phyloP scores from a whole-genome alignment of 306 rosid genomes.

The Trichosanthes cucumerina region DNA sequence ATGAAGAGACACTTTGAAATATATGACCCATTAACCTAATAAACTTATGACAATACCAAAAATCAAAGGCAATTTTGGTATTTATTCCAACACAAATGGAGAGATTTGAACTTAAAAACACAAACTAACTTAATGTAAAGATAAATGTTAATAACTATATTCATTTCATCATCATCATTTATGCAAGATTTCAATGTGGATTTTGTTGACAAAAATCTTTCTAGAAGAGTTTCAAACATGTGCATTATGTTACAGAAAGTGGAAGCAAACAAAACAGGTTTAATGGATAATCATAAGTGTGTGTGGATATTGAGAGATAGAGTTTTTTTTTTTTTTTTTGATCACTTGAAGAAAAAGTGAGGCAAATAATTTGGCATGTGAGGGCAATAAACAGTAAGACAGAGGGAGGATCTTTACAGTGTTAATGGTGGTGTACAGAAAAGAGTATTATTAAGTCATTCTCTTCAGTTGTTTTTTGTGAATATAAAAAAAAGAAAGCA shows the following conservation, averaged over 20 bases:
- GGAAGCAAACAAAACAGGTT: neutral
- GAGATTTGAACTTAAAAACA: neutral
- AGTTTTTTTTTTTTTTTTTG: neutral
- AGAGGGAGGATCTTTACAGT: neutral
- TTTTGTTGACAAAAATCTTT: neutral
- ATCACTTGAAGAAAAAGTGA: neutral
- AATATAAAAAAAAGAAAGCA: neutral
- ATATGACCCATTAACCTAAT: neutral
- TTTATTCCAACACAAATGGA: neutral
- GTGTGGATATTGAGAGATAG: neutral
- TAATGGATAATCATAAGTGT: neutral
- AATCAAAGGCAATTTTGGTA: neutral
- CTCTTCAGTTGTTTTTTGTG: neutral
- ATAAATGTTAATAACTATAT: neutral
- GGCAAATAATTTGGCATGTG: neutral
- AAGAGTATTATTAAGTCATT: neutral
- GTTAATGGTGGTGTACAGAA: neutral
- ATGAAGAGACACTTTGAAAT: neutral
- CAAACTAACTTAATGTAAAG: neutral
- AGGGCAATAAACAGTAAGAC: neutral
- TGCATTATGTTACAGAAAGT: neutral
- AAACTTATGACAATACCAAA: neutral
- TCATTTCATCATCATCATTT: neutral
- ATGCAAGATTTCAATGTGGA: neutral
- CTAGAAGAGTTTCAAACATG: neutral